Base-by-base conservation (phyloP, 2,329 filamentous ascomycete species). In the Microcyclospora pomicola region DNA sequence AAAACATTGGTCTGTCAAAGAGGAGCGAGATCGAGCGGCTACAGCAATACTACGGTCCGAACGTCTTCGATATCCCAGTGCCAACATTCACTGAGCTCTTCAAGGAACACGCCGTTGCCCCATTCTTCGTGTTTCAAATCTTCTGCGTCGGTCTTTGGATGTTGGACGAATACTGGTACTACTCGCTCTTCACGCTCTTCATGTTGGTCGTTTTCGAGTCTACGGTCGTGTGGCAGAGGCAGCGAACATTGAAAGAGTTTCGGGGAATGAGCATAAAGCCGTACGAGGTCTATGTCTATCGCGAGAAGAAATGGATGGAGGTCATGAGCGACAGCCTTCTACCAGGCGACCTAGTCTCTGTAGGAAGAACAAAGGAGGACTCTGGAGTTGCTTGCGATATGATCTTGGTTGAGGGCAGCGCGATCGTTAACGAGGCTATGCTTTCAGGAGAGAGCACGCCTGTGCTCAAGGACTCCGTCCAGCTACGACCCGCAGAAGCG, bases 151-250 rank as follows among this genome's bases (percentile, higher is more conserved):
- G 91, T 12, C 68, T 98, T 43, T 98, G 91, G 91, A 84, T 96
- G 78, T 68, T 98, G 57, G 91, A 98, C 57, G 92, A 98, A 64
- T 98, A 96, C 66, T 98, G 92, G 91, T 98, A 98, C 69, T 98
- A 98, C 66, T 96, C 91, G 44, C 75, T 98, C 14, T 98, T 98
- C 63, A 98, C 92, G 1, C 77, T 98, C 15, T 87, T 96, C 67
- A 98, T 98, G 92, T 75, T 98, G 39, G 85, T 98, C 49, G 80
- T 77, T 42, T 98, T 98, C 52, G 91, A 98, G 67, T 95, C 87
- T 60, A 98, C 91, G 2, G 92, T 98, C 29, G 92, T 98, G 12
- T 98, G 91, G 92, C 91, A 98, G 66, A 79, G 91, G 43, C 91
- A 98, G 72, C 75, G 88, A 49, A 98, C 92, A 2, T 65, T 98